These are phyloP conservation scores for Gymnopus androsaceus DNA, from an alignment of 1,284 basidiomycete species.

Conservation along the genomic window DNA sequence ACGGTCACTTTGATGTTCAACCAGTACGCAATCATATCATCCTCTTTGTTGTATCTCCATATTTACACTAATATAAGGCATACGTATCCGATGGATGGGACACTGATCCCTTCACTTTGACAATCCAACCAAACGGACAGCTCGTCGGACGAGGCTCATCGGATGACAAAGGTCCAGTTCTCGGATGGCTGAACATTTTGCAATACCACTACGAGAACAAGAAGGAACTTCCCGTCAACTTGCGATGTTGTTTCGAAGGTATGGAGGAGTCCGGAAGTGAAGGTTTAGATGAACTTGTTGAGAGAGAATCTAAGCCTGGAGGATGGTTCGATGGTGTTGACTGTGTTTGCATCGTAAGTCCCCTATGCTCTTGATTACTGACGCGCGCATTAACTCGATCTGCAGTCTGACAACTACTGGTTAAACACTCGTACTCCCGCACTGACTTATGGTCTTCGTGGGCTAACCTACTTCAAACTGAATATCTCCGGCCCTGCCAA, in stretches of 20 bases:
- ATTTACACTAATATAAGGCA: slow-evolving; percentile 41
- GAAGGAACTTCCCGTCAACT: slow-evolving; percentile 88
- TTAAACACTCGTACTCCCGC: slow-evolving; percentile 74
- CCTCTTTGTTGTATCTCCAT: not conserved
- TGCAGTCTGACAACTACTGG: slow-evolving; percentile 87
- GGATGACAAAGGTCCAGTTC: slow-evolving; percentile 92
- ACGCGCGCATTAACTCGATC: not conserved
- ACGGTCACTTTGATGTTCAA: slow-evolving; percentile 90
- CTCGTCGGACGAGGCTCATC: slow-evolving; percentile 90
- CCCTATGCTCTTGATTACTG: not conserved
- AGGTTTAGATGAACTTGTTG: slow-evolving; percentile 90
- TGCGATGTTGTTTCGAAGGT: slow-evolving; percentile 95
- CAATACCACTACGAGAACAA: slow-evolving; percentile 81
- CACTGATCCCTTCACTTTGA: slow-evolving; percentile 87
- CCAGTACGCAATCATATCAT: slow-evolving; percentile 52
- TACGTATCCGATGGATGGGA: slow-evolving; percentile 87
- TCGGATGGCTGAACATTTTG: slow-evolving; percentile 95
- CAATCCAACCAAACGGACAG: slow-evolving; percentile 67
- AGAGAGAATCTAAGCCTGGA: slow-evolving; percentile 71
- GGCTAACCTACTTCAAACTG: slow-evolving; percentile 88
- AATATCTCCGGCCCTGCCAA: slow-evolving; percentile 82
- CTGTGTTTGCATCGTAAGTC: slow-evolving; percentile 88
- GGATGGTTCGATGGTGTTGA: slow-evolving; percentile 91
- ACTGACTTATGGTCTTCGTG: slow-evolving; percentile 82
- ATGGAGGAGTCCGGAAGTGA: slow-evolving; percentile 98